Base-by-base conservation (phyloP, 192 early-diverging fungal species). In the Lobosporangium transversale region DNA sequence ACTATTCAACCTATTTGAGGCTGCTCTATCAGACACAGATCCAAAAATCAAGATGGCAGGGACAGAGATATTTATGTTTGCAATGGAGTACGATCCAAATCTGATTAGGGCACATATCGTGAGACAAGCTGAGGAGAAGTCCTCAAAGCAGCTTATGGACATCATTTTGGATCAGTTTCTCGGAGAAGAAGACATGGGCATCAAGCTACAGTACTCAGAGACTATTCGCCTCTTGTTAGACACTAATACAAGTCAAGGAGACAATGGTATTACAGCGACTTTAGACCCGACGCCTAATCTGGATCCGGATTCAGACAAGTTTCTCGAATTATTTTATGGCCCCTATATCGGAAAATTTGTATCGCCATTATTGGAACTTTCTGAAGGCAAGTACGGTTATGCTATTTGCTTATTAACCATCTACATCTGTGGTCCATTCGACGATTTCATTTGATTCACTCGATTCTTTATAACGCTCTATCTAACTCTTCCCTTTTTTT, bases 81-180 rank as follows among this genome's bases (percentile, higher is more conserved):
- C 95, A 4, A 73, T 95, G 51, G 94, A 96, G 32, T 89, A 93
- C 57, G 92, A 98, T 59, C 85, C 93, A 10, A 80, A 86, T 30
- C 73, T 93, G 20, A 88, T 98, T 7, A 80, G 96, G 43, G 82
- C 86, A 1, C 85, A 90, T 58, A 87, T 88, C 35, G 75, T 85
- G 5, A 82, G 80, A 45, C 79, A 87, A 48, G 65, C 65, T 9
- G 54, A 78, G 5, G 61, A 68, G 24, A 62, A 73, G 20, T 49
- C 62, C 3, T 60, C 80, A 31, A 85, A 84, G 53, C 83, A 85
- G n/a, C 73, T 98, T 44, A 56, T 95, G 30, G 83, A 88, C 51
- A 70, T 89, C 4, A 71, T 98, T 21, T 81, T 96, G 15, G 66
- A 87, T 9, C 81, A 89, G 33, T 85, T 95, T 45, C 73, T 86